Evolutionary conservation across 345 rosid species (phyloP).

Genomic region (Combretum micranthum): DNA sequence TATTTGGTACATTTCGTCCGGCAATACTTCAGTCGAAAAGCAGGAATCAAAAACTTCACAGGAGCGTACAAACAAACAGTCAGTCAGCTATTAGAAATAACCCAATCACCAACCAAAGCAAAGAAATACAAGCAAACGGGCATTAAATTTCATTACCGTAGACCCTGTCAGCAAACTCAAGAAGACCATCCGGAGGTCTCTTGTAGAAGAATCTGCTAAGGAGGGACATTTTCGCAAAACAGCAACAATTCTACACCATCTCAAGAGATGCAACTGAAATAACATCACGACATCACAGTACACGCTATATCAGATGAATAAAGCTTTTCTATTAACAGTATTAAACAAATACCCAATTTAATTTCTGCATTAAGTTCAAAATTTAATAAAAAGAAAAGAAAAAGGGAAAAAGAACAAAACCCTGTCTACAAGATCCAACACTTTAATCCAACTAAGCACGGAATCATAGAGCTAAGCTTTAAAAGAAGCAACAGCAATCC

Average conservation of each 20-base stretch:
- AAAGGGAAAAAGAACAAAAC: too few species aligned
- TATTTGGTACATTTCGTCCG: conserved; percentile 53
- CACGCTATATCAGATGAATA: too few species aligned
- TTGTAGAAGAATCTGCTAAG: conserved; percentile 83
- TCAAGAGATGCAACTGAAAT: conserved; percentile 11
- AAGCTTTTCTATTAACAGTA: too few species aligned
- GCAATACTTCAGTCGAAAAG: conserved; percentile 82
- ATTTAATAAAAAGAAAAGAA: too few species aligned
- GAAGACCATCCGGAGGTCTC: conserved; percentile 97
- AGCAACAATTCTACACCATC: conserved; percentile 8
- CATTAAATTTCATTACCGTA: conserved; percentile 43
- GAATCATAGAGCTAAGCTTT: too few species aligned
- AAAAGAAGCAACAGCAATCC: too few species aligned
- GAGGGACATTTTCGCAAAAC: conserved; percentile 51
- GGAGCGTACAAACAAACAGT: conserved; percentile 2
- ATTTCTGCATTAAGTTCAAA: too few species aligned
- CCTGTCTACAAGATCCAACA: too few species aligned
- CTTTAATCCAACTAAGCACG: too few species aligned
- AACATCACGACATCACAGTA: background rate
- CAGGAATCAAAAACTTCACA: conserved; percentile 91
- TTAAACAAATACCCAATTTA: too few species aligned
- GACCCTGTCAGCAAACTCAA: conserved; percentile 92
- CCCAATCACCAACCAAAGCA: background rate
- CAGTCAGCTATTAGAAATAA: background rate
- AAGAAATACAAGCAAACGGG: conserved; percentile 1